phyloP scores from a whole-genome alignment of 495 filamentous ascomycete species.

The Pyronema domesticum region DNA sequence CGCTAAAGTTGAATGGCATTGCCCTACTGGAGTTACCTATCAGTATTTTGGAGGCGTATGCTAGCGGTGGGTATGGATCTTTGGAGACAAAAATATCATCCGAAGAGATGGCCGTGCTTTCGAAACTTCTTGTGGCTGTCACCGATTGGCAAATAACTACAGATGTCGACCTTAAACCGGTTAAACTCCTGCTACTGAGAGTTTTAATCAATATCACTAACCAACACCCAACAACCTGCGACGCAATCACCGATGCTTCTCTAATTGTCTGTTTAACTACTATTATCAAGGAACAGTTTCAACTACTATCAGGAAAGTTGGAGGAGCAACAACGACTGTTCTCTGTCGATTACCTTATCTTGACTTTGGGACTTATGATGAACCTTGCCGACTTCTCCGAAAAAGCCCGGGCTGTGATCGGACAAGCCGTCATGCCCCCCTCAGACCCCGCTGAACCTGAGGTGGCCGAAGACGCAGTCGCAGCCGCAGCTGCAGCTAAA shows the following conservation, averaged over 20 bases:
- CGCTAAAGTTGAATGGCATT: slow-evolving; percentile 18
- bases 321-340: slow-evolving; percentile 30
- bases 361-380: slow-evolving; percentile 69
- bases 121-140: slow-evolving; percentile 14
- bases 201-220: slow-evolving; percentile 80
- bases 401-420: slow-evolving; percentile 4
- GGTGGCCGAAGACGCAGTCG: no score
- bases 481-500: no score
- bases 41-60: slow-evolving; percentile 48
- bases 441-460: no score
- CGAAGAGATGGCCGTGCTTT: slow-evolving; percentile 13
- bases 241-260: slow-evolving; percentile 39
- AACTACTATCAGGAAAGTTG: slow-evolving; percentile 27
- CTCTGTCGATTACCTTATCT: slow-evolving; percentile 51
- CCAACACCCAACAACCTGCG: slow-evolving; percentile 49
- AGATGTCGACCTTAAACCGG: slow-evolving; percentile 11
- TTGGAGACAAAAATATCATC: slow-evolving; percentile 12
- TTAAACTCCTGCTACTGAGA: slow-evolving; percentile 35
- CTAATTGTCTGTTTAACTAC: slow-evolving; percentile 22
- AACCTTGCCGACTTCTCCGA: slow-evolving; percentile 66
- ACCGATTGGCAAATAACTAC: neutral
- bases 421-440: neutral
- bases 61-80: slow-evolving; percentile 19
- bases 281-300: slow-evolving; percentile 25
- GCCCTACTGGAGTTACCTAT: slow-evolving; percentile 31